phyloP scores from a whole-genome alignment of 306 rosid genomes.

The Hippophae gyantsensis region DNA sequence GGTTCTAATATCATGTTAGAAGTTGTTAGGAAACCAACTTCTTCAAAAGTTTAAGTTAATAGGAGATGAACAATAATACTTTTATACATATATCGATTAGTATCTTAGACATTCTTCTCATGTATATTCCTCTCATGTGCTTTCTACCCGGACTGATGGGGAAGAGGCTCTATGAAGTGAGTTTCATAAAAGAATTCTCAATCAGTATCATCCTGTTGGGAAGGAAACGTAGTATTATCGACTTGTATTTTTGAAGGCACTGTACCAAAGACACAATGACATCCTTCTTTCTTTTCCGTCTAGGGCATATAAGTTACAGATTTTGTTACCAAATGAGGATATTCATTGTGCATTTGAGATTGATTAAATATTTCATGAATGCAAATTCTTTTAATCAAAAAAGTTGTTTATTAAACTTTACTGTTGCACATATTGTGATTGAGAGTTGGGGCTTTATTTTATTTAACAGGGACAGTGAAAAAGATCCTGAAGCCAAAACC shows the following conservation, averaged over 20 bases:
- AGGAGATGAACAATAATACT: too few relatives aligned
- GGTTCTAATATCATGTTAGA: too few relatives aligned
- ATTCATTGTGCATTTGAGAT: conserved; percentile 1
- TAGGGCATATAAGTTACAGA: background rate
- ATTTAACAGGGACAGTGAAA: conserved; percentile 51
- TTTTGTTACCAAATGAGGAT: background rate
- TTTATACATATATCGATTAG: too few relatives aligned
- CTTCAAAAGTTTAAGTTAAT: too few relatives aligned
- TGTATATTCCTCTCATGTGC: conserved; percentile 1
- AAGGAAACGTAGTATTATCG: background rate
- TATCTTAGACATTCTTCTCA: background rate
- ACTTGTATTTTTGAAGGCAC: background rate
- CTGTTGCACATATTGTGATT: conserved; percentile 11
- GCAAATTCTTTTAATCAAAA: background rate
- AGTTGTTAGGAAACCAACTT: too few relatives aligned
- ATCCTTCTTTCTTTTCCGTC: background rate
- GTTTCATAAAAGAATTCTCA: background rate
- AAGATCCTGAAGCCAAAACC: conserved; percentile 92
- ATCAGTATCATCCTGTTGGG: background rate
- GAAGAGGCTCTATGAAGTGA: background rate
- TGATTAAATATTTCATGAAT: conserved; percentile 6
- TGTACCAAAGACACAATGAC: background rate
- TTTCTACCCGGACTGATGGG: background rate
- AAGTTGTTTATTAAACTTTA: background rate
- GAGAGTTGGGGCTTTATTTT: conserved; percentile 1